A percentile compares a stretch with the other conserved stretches of the same genome.
Evolutionary conservation across 2,329 filamentous ascomycete species (phyloP).

Genomic region (Aspergillus puulaauensis): DNA sequence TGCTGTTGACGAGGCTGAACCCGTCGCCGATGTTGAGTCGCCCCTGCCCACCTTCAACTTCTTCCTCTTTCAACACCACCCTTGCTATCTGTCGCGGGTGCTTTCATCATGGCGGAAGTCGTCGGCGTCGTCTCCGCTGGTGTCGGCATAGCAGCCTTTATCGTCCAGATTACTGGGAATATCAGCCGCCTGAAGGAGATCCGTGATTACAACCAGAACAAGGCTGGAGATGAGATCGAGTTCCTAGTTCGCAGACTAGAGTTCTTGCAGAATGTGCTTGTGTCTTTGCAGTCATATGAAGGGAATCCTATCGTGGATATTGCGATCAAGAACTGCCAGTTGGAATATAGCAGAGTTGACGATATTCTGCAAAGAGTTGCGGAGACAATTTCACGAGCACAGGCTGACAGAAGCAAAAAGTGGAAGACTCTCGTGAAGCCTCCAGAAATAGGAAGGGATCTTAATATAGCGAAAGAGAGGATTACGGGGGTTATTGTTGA

Average conservation of each 20-base stretch:
- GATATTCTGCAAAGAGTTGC: background rate
- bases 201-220: background rate
- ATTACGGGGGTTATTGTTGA: background rate
- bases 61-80: background rate
- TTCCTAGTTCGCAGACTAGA: background rate
- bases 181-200: background rate
- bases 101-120: background rate
- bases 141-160: background rate
- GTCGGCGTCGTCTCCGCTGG: constrained; percentile 1
- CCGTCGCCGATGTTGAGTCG: too few species aligned
- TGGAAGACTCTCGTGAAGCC: background rate
- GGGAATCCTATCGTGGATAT: background rate
- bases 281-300: background rate
- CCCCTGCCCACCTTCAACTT: background rate
- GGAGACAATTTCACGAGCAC: background rate
- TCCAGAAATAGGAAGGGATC: background rate
- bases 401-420: background rate
- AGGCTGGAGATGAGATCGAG: background rate
- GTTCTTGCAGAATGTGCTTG: background rate
- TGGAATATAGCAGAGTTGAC: background rate
- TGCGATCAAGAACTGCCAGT: background rate
- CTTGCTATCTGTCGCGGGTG: too few species aligned
- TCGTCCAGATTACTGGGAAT: background rate
- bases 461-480: background rate
- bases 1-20: too few species aligned